Percentiles rank a stretch among this genome's conserved stretches.
Evolutionary conservation across 2,329 filamentous ascomycete species (phyloP).

Genomic region (Fusarium albosuccineum): DNA sequence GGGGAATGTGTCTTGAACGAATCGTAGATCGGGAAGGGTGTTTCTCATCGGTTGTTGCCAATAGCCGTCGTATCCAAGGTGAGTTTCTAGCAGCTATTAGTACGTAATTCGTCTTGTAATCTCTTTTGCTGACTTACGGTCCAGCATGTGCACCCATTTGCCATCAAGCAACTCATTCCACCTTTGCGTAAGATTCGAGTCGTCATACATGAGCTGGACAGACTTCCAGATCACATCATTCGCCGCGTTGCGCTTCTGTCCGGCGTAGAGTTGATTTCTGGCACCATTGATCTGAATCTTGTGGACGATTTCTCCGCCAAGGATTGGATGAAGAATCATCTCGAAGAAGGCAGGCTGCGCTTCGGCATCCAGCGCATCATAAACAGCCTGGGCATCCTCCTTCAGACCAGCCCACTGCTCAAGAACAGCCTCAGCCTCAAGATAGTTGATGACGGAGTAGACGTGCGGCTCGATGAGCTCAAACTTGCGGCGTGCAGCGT

Average conservation of each 20-base stretch:
- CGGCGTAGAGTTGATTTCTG: conserved; percentile 66
- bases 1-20: conserved; percentile 67
- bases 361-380: conserved; percentile 56
- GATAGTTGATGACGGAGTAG: conserved; percentile 70
- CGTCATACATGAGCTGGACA: conserved; percentile 34
- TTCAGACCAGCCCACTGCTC: conserved; percentile 65
- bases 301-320: conserved; percentile 67
- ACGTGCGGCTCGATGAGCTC: conserved; percentile 69
- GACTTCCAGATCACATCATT: conserved; percentile 53
- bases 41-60: conserved; percentile 83
- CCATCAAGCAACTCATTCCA: conserved; percentile 37
- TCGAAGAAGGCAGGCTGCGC: conserved; percentile 70
- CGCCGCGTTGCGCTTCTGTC: conserved; percentile 68
- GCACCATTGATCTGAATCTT: conserved; percentile 61
- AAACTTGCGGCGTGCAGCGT: conserved; percentile 68
- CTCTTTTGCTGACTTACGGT: conserved; percentile 18
- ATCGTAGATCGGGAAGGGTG: conserved; percentile 64
- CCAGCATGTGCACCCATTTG: conserved; percentile 36
- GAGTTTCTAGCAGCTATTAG: conserved; percentile 56
- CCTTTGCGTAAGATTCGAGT: conserved; percentile 35
- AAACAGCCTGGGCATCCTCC: conserved; percentile 59
- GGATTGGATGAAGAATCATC: conserved; percentile 70
- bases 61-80: conserved; percentile 64
- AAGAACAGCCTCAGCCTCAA: conserved; percentile 68
- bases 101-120: too few species aligned